A percentile compares a stretch with the other conserved stretches of the same genome.
Conservation (phyloP, 352 stramenopile species). For the Phytophthora pinifolia region DNA sequence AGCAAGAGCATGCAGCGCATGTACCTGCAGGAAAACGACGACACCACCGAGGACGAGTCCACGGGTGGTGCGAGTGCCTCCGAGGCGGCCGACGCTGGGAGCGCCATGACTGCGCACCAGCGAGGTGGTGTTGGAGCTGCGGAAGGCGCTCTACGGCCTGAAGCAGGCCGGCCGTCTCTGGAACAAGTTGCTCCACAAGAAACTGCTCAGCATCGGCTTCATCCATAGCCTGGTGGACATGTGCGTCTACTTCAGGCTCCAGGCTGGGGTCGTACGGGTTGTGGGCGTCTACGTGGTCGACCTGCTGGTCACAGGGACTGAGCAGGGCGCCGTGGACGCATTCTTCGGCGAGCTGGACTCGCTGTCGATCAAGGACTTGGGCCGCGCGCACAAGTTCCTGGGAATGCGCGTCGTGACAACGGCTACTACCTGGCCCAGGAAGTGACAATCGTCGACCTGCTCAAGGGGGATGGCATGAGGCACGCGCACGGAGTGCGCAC, state of each 20-base stretch:
- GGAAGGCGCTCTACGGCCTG: conserved; percentile 32
- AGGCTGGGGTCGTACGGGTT: background rate
- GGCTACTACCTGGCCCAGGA: conserved; percentile 28
- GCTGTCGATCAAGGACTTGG: conserved; percentile 34
- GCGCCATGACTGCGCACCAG: background rate
- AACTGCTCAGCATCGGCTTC: conserved; percentile 15
- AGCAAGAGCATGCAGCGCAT: no score
- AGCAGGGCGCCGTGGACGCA: conserved; percentile 1
- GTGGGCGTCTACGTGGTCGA: conserved; percentile 35
- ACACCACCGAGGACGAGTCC: background rate
- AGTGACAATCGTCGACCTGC: conserved; percentile 3
- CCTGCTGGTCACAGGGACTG: conserved; percentile 20
- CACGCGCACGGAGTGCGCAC: no score
- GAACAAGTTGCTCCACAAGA: conserved; percentile 21
- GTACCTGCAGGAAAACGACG: conserved; percentile 1
- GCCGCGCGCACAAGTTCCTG: conserved; percentile 23
- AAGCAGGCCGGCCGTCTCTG: conserved; percentile 36
- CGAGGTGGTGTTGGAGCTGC: conserved; percentile 18
- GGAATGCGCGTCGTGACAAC: conserved; percentile 17
- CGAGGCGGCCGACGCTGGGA: background rate
- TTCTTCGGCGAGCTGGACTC: conserved; percentile 13
- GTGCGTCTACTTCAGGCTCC: conserved; percentile 25
- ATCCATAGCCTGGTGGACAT: conserved; percentile 19
- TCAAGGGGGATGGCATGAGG: no score
- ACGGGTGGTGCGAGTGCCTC: no score